Evolutionary conservation across 2,329 filamentous ascomycete species (phyloP).

Genomic region (Kalmusia sp.): DNA sequence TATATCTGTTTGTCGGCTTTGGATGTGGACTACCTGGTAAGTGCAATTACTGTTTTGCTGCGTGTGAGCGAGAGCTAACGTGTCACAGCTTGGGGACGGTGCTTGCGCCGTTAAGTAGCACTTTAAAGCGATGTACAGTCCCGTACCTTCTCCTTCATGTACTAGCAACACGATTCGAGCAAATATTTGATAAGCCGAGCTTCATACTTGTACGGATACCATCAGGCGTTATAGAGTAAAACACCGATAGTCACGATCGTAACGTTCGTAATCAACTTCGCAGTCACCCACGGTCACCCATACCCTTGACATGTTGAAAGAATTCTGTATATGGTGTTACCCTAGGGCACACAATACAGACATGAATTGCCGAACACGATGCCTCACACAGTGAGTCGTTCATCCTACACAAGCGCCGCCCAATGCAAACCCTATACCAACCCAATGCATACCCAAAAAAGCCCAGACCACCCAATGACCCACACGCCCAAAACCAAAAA

Average conservation of each 20-base stretch:
- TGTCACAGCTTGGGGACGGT: constrained; percentile 45
- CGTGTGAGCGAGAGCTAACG: constrained; percentile 20
- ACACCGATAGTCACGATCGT: not conserved
- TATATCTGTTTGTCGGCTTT: constrained; percentile 76
- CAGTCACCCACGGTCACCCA: not conserved
- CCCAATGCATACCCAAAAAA: not conserved
- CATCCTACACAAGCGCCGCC: too few relatives aligned
- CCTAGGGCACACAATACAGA: not conserved
- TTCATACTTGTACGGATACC: not conserved
- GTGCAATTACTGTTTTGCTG: constrained; percentile 10
- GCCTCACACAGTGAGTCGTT: too few relatives aligned
- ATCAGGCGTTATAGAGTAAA: not conserved
- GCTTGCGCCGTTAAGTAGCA: constrained; percentile 40
- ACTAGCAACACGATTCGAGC: not conserved
- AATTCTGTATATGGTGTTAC: too few relatives aligned
- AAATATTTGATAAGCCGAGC: not conserved
- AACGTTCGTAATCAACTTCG: not conserved
- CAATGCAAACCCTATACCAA: not conserved
- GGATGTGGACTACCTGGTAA: constrained; percentile 71
- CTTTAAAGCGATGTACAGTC: too few relatives aligned
- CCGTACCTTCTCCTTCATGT: not conserved
- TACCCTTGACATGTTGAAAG: too few relatives aligned
- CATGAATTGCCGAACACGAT: not conserved
- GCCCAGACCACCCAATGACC: not conserved
- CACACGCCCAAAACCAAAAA: constrained; percentile 16